Conservation (phyloP, 2,329 filamentous ascomycete species). For the Hypoxylon sp. region DNA sequence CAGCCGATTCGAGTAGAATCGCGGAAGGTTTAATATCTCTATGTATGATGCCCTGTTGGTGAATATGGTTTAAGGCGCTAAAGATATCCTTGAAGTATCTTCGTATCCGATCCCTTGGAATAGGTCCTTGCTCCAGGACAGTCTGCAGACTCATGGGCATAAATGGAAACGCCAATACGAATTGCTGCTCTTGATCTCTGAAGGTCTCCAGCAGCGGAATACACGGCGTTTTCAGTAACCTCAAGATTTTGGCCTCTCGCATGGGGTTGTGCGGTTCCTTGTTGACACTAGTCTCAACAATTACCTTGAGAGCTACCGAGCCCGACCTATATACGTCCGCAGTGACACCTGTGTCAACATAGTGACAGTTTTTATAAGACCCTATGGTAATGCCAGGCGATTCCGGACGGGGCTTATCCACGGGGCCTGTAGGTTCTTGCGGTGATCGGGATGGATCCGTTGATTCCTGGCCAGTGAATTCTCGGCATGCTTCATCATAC, state of each 20-base stretch:
- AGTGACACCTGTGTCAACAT: constrained; percentile 76
- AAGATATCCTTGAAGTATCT: constrained; percentile 75
- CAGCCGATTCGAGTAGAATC: constrained; percentile 75
- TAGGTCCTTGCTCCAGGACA: constrained; percentile 67
- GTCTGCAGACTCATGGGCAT: constrained; percentile 77
- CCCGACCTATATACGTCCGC: constrained; percentile 83
- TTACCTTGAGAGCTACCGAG: constrained; percentile 82
- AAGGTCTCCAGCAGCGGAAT: constrained; percentile 81
- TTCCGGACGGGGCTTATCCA: constrained; percentile 18
- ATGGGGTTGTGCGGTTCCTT: constrained; percentile 84
- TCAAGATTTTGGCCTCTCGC: constrained; percentile 82
- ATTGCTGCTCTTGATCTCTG: constrained; percentile 74
- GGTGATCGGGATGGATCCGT: constrained; percentile 41
- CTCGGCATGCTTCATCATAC: constrained; percentile 62
- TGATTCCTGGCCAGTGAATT: constrained; percentile 47
- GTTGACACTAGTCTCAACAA: constrained; percentile 73
- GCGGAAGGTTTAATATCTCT: constrained; percentile 95
- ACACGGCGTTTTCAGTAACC: constrained; percentile 64
- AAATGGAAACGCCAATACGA: constrained; percentile 88
- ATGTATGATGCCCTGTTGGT: constrained; percentile 83
- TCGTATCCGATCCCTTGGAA: constrained; percentile 51
- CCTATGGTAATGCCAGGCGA: constrained; percentile 63
- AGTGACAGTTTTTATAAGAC: constrained; percentile 63
- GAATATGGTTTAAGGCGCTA: constrained; percentile 76
- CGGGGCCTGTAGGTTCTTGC: constrained; percentile 3